A percentile compares a stretch with the other conserved stretches of the same genome.
These are phyloP conservation scores for Areca catechu DNA, from an alignment of 176 grass and related monocot species.

Conservation along the genomic window DNA sequence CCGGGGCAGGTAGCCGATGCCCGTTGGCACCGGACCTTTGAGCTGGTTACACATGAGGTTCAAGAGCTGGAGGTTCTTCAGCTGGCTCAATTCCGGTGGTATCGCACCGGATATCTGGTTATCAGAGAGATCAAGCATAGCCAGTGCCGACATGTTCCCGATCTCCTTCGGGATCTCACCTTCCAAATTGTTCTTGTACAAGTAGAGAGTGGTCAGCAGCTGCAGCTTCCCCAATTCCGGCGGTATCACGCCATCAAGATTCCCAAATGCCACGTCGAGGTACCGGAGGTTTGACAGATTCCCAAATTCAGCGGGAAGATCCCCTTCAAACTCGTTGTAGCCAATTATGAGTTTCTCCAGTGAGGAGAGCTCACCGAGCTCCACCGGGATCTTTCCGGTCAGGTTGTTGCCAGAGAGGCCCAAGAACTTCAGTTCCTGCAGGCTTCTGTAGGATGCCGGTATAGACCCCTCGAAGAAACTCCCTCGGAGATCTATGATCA, in stretches of 20 bases:
- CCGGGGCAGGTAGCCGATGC: conserved; percentile 42
- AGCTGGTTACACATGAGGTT: conserved; percentile 96
- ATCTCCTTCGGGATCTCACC: conserved; percentile 62
- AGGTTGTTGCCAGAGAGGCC: conserved; percentile 90
- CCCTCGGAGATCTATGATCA: conserved; percentile 64
- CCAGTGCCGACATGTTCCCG: conserved; percentile 53
- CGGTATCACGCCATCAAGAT: conserved; percentile 57
- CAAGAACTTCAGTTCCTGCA: conserved; percentile 65
- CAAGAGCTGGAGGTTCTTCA: conserved; percentile 54
- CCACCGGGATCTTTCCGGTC: conserved; percentile 65
- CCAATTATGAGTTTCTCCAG: conserved; percentile 80
- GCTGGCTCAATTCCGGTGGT: conserved; percentile 41
- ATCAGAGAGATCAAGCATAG: conserved; percentile 71
- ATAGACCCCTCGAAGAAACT: conserved; percentile 67
- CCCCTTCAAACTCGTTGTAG: conserved; percentile 74
- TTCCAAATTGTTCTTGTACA: conserved; percentile 66
- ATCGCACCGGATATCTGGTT: conserved; percentile 51
- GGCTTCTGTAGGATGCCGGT: conserved; percentile 55
- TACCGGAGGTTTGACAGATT: conserved; percentile 65
- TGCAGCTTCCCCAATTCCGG: conserved; percentile 57
- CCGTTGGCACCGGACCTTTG: conserved; percentile 42
- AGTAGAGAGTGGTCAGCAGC: conserved; percentile 46
- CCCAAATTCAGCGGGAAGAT: conserved; percentile 65
- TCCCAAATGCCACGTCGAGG: conserved; percentile 71
- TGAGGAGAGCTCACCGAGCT: conserved; percentile 53